Percentiles rank a stretch among this genome's conserved stretches.
Conservation (phyloP, 176 grass and related monocot species). For the Zoysia japonica region DNA sequence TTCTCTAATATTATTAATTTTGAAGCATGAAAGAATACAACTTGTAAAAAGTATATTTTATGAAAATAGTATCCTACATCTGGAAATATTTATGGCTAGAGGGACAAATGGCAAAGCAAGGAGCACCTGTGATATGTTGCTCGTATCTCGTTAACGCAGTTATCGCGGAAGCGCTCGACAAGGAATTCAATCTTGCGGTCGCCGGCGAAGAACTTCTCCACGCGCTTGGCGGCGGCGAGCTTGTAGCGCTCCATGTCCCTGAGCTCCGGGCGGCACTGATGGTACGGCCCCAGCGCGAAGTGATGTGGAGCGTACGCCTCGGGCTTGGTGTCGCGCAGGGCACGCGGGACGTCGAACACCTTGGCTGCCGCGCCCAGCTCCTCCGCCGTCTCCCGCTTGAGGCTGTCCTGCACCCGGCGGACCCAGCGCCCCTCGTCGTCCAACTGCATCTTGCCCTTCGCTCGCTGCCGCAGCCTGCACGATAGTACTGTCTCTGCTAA, state of each 20-base stretch:
- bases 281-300: slow-evolving; percentile 71
- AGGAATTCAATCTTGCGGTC: slow-evolving; percentile 45
- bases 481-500: no score
- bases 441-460: background rate
- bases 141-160: slow-evolving; percentile 47
- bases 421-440: slow-evolving; percentile 62
- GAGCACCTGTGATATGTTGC: slow-evolving; percentile 54
- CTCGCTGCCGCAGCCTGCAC: no score
- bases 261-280: slow-evolving; percentile 61
- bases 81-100: no score
- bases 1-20: no score
- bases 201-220: slow-evolving; percentile 56
- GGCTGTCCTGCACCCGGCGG: slow-evolving; percentile 43
- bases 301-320: slow-evolving; percentile 67
- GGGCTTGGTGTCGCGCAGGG: slow-evolving; percentile 48
- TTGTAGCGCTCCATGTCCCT: slow-evolving; percentile 85
- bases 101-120: no score
- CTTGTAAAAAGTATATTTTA: no score
- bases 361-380: slow-evolving; percentile 29
- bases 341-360: slow-evolving; percentile 63
- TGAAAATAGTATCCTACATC: no score
- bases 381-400: slow-evolving; percentile 40
- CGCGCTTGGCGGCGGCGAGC: slow-evolving; percentile 70
- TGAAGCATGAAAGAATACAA: no score
- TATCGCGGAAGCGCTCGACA: slow-evolving; percentile 30